phyloP scores from a whole-genome alignment of 2,329 filamentous ascomycete species.

The Fusarium setosum region DNA sequence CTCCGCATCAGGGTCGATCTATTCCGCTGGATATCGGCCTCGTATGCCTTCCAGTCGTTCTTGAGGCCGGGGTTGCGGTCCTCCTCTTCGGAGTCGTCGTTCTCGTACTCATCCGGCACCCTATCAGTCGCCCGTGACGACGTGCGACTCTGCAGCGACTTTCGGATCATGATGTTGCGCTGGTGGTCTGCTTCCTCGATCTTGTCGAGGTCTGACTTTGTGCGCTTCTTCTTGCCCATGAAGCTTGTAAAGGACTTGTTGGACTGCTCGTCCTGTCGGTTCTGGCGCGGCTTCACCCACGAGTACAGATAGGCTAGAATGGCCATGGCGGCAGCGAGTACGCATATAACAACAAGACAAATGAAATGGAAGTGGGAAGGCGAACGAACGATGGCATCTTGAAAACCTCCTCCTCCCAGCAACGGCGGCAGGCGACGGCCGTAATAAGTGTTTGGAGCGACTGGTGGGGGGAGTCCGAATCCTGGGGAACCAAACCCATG shows the following conservation, averaged over 20 bases:
- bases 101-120: constrained; percentile 10
- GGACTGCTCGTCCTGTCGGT: constrained; percentile 20
- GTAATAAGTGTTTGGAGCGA: constrained; percentile 18
- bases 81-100: constrained; percentile 31
- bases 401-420: neutral
- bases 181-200: constrained; percentile 51
- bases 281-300: constrained; percentile 37
- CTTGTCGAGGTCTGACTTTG: constrained; percentile 23
- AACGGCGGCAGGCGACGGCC: constrained; percentile 4
- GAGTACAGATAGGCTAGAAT: constrained; percentile 38
- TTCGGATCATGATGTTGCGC: constrained; percentile 55
- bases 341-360: neutral
- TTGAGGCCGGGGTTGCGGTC: constrained; percentile 33
- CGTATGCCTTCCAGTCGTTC: constrained; percentile 54
- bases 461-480: constrained; percentile 13
- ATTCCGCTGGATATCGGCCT: constrained; percentile 49
- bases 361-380: constrained; percentile 6
- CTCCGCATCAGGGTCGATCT: constrained; percentile 41
- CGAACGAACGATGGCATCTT: neutral
- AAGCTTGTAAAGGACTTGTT: constrained; percentile 19
- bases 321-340: constrained; percentile 27
- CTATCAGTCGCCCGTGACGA: constrained; percentile 34
- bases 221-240: constrained; percentile 37
- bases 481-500: constrained; percentile 28
- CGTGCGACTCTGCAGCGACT: constrained; percentile 52